Conservation (phyloP, 257 asterid genomes). For the Primulina tabacum region DNA sequence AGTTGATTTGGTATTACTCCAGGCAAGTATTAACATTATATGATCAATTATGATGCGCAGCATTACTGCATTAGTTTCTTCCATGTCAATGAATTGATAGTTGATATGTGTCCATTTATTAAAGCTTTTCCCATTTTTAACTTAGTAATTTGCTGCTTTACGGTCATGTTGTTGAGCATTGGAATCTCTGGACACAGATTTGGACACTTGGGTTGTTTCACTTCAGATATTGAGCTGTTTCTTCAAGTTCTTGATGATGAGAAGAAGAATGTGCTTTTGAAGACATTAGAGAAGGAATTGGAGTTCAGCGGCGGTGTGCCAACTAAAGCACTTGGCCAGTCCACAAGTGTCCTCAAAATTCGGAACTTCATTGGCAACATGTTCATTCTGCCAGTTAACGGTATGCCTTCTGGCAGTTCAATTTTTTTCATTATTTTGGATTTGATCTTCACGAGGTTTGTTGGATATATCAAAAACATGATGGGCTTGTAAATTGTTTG, state of each 20-base stretch:
- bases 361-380: conserved; percentile 54
- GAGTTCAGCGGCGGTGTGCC: conserved; percentile 40
- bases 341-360: conserved; percentile 68
- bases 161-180: conserved; percentile 21
- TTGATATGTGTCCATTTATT: conserved; percentile 12
- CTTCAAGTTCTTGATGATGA: conserved; percentile 59
- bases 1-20: conserved; percentile 13
- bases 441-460: conserved; percentile 10
- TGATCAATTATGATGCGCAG: conserved; percentile 9
- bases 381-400: conserved; percentile 53
- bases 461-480: background rate
- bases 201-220: conserved; percentile 89
- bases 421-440: background rate
- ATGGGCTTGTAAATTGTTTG: background rate
- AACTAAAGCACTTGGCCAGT: conserved; percentile 70
- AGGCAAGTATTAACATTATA: conserved; percentile 6
- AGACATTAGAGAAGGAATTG: conserved; percentile 47
- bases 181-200: conserved; percentile 52
- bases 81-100: conserved; percentile 7
- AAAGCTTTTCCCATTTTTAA: background rate
- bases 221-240: conserved; percentile 69
- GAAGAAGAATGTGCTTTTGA: conserved; percentile 49
- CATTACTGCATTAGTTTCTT: conserved; percentile 9
- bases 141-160: conserved; percentile 12
- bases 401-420: conserved; percentile 39